A percentile compares a stretch with the other conserved stretches of the same genome.
Conservation (phyloP, 306 rosid genomes). For the Castanospermum australe region DNA sequence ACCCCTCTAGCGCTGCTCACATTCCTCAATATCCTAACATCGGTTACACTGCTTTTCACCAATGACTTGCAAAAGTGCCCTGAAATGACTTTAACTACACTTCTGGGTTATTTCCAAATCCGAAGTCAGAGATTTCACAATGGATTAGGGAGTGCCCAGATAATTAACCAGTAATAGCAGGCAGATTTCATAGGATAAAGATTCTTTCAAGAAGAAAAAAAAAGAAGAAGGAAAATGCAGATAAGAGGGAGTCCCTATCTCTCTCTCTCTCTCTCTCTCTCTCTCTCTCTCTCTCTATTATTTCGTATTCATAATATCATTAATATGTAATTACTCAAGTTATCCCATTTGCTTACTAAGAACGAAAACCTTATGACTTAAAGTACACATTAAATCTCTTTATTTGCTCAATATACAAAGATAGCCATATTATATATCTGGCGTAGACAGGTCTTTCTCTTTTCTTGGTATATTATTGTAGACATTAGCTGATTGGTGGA, state of each 20-base stretch:
- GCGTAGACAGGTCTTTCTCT: conserved; percentile 14
- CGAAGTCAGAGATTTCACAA: background rate
- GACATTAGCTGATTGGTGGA: conserved; percentile 48
- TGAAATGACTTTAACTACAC: background rate
- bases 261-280: too few species aligned
- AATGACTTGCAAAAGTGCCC: background rate
- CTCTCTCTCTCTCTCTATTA: too few species aligned
- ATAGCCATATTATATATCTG: conserved; percentile 11
- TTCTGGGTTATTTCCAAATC: background rate
- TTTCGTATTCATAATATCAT: too few species aligned
- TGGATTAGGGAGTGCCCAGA: background rate
- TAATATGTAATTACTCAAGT: too few species aligned
- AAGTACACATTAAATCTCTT: too few species aligned
- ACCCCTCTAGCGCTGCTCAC: conserved; percentile 39
- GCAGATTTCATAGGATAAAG: background rate
- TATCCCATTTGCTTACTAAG: too few species aligned
- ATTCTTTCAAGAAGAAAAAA: too few species aligned
- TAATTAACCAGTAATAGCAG: too few species aligned
- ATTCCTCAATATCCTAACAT: conserved; percentile 42
- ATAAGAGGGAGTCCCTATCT: too few species aligned
- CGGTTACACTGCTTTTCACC: conserved; percentile 22
- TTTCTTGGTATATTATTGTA: conserved; percentile 25
- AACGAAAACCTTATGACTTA: too few species aligned
- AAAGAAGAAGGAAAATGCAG: background rate
- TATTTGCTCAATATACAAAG: background rate